A percentile compares a stretch with the other conserved stretches of the same genome.
Conservation (phyloP, 176 grass and related monocot genomes). For the Triticum dicoccoides region DNA sequence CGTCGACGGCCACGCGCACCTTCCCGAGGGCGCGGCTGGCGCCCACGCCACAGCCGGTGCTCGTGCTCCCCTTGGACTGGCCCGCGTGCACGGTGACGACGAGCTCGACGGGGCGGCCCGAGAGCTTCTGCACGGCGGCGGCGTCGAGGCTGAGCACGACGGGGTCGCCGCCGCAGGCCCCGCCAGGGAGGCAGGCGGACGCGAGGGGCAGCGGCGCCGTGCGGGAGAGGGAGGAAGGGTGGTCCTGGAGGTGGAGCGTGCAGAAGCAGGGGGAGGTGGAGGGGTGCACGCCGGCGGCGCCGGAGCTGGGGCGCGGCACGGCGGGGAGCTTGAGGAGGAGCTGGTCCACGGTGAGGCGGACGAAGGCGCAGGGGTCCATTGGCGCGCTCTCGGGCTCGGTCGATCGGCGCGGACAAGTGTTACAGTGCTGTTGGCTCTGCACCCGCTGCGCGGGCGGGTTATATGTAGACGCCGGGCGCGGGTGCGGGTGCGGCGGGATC, state of each 20-base stretch:
- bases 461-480: constrained; percentile 26
- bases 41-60: constrained; percentile 51
- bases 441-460: background rate
- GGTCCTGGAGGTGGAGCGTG: constrained; percentile 60
- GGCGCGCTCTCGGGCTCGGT: background rate
- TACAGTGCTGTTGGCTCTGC: background rate
- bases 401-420: background rate
- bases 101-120: constrained; percentile 48
- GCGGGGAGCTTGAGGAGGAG: constrained; percentile 77
- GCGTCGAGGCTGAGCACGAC: constrained; percentile 74
- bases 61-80: constrained; percentile 30
- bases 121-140: constrained; percentile 54
- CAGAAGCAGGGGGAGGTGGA: constrained; percentile 81
- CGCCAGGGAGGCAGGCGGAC: background rate
- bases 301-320: constrained; percentile 44
- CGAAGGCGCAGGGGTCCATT: constrained; percentile 97
- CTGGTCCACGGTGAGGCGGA: constrained; percentile 75
- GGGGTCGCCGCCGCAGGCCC: constrained; percentile 8
- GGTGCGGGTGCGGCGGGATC: no score
- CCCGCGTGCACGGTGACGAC: constrained; percentile 69
- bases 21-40: constrained; percentile 46
- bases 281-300: constrained; percentile 67
- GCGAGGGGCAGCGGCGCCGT: constrained; percentile 64
- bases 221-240: constrained; percentile 45
- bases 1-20: constrained; percentile 55